phyloP scores from a whole-genome alignment of 23 red algal species.

The Cyanidium caldarium region DNA sequence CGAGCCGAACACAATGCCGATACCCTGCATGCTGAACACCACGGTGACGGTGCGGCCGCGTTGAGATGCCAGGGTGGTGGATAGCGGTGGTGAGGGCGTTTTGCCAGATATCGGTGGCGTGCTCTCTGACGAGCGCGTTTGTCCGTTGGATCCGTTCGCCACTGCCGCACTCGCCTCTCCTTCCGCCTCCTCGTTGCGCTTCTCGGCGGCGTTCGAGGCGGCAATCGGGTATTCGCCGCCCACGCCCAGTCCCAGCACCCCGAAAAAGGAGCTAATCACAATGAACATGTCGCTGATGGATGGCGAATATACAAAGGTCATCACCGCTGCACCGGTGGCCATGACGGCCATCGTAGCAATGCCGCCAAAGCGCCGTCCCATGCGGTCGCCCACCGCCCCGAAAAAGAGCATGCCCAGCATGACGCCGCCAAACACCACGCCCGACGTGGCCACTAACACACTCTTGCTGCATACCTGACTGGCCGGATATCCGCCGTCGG shows the following conservation, averaged over 20 bases:
- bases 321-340: neutral
- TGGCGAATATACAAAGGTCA: neutral
- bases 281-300: neutral
- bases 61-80: too few relatives aligned
- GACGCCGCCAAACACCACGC: neutral
- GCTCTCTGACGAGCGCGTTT: too few relatives aligned
- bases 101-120: too few relatives aligned
- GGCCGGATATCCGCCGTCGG: neutral
- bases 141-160: too few relatives aligned
- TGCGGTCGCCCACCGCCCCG: neutral
- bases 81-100: too few relatives aligned
- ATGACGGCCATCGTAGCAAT: neutral
- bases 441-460: neutral
- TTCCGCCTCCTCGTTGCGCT: neutral
- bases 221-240: constrained; percentile 2
- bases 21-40: constrained; percentile 22
- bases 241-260: neutral
- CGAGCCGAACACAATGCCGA: constrained; percentile 13
- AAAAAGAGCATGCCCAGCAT: constrained; percentile 2
- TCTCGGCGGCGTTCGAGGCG: neutral
- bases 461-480: neutral
- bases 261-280: constrained; percentile 1
- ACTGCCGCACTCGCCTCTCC: too few relatives aligned
- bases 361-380: neutral
- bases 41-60: constrained; percentile 7